These are phyloP conservation scores for Phylloporus sp. DNA, from an alignment of 768 basidiomycete species.

Conservation along the genomic window DNA sequence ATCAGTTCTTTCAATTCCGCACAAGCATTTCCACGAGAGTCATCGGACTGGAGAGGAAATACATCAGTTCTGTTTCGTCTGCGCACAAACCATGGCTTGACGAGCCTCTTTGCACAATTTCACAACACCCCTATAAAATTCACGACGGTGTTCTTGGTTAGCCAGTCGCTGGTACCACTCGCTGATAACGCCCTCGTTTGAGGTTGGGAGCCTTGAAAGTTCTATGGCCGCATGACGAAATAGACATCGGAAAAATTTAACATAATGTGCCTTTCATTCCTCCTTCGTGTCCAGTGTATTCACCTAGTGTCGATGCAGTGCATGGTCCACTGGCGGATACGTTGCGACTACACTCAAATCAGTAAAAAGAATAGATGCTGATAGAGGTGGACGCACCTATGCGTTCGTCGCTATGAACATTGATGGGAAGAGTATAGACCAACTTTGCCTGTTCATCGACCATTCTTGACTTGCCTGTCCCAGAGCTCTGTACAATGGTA, in stretches of 20 bases:
- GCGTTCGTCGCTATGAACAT: not conserved
- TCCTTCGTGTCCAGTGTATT: not conserved
- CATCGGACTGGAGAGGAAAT: not conserved
- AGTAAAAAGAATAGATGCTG: not conserved
- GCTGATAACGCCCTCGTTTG: not conserved
- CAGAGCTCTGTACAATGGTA: slow-evolving; percentile 2
- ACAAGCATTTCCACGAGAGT: not conserved
- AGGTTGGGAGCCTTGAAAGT: not conserved
- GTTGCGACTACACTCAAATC: not conserved
- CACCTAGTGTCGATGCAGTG: not conserved
- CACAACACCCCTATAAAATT: not conserved
- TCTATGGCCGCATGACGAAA: not conserved
- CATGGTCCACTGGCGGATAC: not conserved
- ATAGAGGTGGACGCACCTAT: not conserved
- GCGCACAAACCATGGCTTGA: not conserved
- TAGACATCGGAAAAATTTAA: not conserved
- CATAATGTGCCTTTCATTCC: not conserved
- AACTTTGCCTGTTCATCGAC: slow-evolving; percentile 4
- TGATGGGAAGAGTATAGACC: slow-evolving; percentile 5
- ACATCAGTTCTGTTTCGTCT: not conserved
- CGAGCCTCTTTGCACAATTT: not conserved
- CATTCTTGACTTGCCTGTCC: slow-evolving; percentile 6
- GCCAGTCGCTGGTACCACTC: not conserved
- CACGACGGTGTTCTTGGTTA: not conserved
- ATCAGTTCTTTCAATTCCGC: not conserved